Base-by-base conservation (phyloP, 2,329 filamentous ascomycete species). In the Orbilia javanica region DNA sequence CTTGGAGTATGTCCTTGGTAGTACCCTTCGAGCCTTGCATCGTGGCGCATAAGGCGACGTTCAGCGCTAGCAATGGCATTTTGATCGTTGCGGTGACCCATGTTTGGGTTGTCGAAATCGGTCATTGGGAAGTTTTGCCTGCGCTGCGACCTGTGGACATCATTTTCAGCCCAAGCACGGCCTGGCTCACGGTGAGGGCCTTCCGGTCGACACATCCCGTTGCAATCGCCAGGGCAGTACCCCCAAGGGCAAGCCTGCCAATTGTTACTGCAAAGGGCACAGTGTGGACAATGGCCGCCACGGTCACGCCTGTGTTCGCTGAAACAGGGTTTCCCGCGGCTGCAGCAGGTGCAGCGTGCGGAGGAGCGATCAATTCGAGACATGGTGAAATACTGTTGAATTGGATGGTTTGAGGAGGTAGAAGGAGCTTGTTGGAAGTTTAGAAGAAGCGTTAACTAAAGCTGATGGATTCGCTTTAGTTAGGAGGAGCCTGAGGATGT, bases 161-260 rank as follows among this genome's bases (percentile, higher is more conserved):
- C 4, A 10, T 60, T 60, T 7, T 39, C 18, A 15, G 34, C 18
- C 7, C n/a, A 13, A 13, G 31, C 31, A 25, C 31, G 53, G 11
- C 10, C 34, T 25, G 13, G 8, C 2, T 42, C 53, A 2, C 31
- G 29, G 7, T 11, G 10, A 15, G 53, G 53, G 2, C 53, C 53
- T 7, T 60, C 27, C 3, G 53, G 53, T 10, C 10, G 53, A 42
- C 53, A 60, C 53, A 22, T 60, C 3, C 53, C 53, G 20, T 60
- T 42, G 11, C 53, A 60, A 25, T 60, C 20, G 4, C 53, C 53
- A 13, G 10, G 2, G 20, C 53, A 60, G 4, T 39, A 25, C 5
- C 13, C 34, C 6, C 7, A 42, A 2, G 53, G 53, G n/a, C 53
- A 60, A 13, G n/a, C 2, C 15, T 42, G 20, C 53, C 53, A 39